Evolutionary conservation across 495 filamentous ascomycete genomes (phyloP), one percentile per base, ranked within the genome.

Genomic region (Penicillium cataractarum): DNA sequence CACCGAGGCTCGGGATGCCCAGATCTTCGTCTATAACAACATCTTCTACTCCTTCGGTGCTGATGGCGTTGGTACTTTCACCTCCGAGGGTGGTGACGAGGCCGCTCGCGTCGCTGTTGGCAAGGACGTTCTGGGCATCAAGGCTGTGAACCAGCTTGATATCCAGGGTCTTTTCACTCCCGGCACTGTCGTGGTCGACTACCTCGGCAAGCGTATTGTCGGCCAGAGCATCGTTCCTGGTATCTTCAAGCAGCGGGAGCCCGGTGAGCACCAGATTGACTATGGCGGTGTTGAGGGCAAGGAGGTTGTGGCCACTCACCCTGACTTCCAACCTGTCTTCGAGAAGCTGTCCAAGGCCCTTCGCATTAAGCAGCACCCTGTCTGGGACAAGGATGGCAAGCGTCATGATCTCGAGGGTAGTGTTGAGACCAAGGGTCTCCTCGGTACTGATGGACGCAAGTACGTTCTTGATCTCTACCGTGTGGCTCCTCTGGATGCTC

Each of bases 1-100:
- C 9, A 98, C 94, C 1, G 96, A 99, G 76, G 87, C 81, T 53
- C 85, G 82, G 50, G 93, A 98, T 74, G 96, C 96, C 3, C 96
- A 98, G 78, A 99, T 99, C 64, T 99, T 97, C 72, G 93, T 99
- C 17, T 98, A 97, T 78, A 98, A 98, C 81, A 98, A 98, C 77
- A 90, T 99, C 60, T 99, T 99, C 81, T 98, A 94, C 81, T 98
- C 95, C 3, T 97, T 97, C 69, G 96, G 96, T 64, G 95, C 94
- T 44, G 96, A 99, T 73, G 96, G 96, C 44, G 95, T 98, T 55
- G 93, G 94, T 33, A 99, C 96, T 33, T 99, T 99, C 78, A 91
- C 92, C 29, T 91, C 87, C 27, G 95, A 98, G 79, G 96, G 96
- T 61, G 96, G 96, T 19, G 94, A 99, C 71, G 96, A 99, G 76